These are phyloP conservation scores for Ogataea pignaliae DNA, from an alignment of 805 yeast species.

Conservation along the genomic window DNA sequence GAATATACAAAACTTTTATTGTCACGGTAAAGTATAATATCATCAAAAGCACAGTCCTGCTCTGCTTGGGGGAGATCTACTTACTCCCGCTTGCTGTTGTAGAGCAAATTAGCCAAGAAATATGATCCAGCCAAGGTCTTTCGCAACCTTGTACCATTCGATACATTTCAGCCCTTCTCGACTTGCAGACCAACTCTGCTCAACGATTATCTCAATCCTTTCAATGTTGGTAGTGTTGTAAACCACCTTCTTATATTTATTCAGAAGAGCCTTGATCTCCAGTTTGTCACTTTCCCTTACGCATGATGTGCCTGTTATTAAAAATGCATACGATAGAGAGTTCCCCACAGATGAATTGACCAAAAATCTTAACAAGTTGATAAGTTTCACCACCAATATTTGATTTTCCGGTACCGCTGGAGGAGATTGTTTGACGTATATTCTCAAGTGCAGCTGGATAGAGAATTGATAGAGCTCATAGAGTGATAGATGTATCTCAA, in stretches of 20 bases:
- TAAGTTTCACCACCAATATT: slow-evolving; percentile 1
- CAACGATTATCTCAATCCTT: slow-evolving; percentile 23
- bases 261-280: not conserved
- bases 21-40: no score
- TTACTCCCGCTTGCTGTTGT: no score
- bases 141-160: slow-evolving; percentile 30
- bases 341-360: not conserved
- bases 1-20: no score
- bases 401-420: slow-evolving; percentile 8
- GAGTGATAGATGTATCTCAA: slow-evolving; percentile 23
- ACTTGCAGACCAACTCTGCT: slow-evolving; percentile 30
- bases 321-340: slow-evolving; percentile 28
- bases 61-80: no score
- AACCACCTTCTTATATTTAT: not conserved
- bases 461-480: slow-evolving; percentile 27
- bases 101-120: not conserved
- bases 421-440: slow-evolving; percentile 5
- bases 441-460: slow-evolving; percentile 7
- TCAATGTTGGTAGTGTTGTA: slow-evolving; percentile 21
- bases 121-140: not conserved
- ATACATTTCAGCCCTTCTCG: slow-evolving; percentile 24
- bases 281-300: slow-evolving; percentile 14
- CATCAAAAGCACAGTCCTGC: no score
- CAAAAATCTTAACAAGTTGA: slow-evolving; percentile 1
- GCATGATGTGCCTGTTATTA: slow-evolving; percentile 23